Conservation (phyloP, 495 filamentous ascomycete genomes). For the Podospora appendiculata region DNA sequence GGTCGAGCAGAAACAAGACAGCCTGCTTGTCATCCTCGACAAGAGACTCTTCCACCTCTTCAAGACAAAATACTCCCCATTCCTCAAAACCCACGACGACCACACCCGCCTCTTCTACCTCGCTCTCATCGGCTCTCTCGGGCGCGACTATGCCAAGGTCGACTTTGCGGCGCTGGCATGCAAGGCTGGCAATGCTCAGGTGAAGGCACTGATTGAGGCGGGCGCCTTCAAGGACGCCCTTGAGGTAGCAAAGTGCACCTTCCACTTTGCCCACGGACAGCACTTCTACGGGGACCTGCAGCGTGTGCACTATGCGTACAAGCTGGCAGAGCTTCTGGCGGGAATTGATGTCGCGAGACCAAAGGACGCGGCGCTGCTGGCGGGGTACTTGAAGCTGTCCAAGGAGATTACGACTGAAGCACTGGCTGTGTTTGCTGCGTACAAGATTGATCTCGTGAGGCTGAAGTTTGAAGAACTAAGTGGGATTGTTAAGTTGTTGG, state of each 20-base stretch:
- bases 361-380: conserved; percentile 31
- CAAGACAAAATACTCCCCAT: conserved; percentile 39
- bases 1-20: conserved; percentile 33
- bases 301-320: conserved; percentile 45
- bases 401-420: conserved; percentile 45
- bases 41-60: conserved; percentile 51
- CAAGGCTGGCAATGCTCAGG: conserved; percentile 15
- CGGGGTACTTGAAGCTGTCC: conserved; percentile 46
- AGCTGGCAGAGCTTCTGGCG: conserved; percentile 46
- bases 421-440: conserved; percentile 39
- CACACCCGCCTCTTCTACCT: conserved; percentile 40
- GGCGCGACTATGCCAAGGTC: conserved; percentile 23
- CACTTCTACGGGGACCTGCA: conserved; percentile 40
- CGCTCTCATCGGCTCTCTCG: conserved; percentile 42
- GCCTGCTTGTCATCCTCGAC: conserved; percentile 37
- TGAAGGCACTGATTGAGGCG: conserved; percentile 28
- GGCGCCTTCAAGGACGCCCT: conserved; percentile 44
- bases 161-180: conserved; percentile 16
- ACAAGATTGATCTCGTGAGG: conserved; percentile 45
- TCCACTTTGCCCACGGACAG: conserved; percentile 49
- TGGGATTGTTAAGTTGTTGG: conserved; percentile 48
- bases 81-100: conserved; percentile 27
- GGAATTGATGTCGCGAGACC: conserved; percentile 37
- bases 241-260: conserved; percentile 44
- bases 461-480: conserved; percentile 45